phyloP scores from a whole-genome alignment of 176 grass and related monocot genomes.

The Oryza brachyantha region DNA sequence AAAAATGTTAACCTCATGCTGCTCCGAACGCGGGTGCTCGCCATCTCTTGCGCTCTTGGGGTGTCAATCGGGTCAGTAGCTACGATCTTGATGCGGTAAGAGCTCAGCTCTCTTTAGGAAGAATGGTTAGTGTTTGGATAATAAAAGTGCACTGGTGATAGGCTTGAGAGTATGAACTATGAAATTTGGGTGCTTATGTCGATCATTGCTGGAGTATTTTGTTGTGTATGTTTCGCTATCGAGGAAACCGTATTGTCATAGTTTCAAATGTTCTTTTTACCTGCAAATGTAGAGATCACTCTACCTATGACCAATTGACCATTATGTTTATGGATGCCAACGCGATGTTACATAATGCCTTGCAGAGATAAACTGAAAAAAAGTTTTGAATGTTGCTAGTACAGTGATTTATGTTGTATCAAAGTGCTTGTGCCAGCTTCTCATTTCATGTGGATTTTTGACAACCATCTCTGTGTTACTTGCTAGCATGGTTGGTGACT shows the following conservation, averaged over 20 bases:
- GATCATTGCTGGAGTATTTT: background rate
- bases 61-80: slow-evolving; percentile 63
- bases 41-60: slow-evolving; percentile 62
- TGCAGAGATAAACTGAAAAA: background rate
- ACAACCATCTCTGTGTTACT: background rate
- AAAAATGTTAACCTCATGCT: slow-evolving; percentile 76
- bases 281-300: background rate
- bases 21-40: slow-evolving; percentile 63
- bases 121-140: slow-evolving; percentile 1
- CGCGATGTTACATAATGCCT: too few relatives aligned
- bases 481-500: background rate
- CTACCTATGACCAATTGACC: too few relatives aligned
- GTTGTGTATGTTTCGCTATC: background rate
- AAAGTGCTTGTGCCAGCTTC: background rate
- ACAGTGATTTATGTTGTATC: background rate
- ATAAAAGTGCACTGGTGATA: slow-evolving; percentile 7
- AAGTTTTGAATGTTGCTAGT: background rate
- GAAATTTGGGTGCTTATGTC: slow-evolving; percentile 8
- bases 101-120: background rate
- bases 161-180: background rate
- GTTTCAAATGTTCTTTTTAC: background rate
- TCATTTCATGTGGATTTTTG: background rate
- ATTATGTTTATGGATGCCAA: too few relatives aligned
- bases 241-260: background rate
- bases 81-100: slow-evolving; percentile 47